phyloP scores from a whole-genome alignment of 2,329 filamentous ascomycete species.

The Diaporthe australafricana region DNA sequence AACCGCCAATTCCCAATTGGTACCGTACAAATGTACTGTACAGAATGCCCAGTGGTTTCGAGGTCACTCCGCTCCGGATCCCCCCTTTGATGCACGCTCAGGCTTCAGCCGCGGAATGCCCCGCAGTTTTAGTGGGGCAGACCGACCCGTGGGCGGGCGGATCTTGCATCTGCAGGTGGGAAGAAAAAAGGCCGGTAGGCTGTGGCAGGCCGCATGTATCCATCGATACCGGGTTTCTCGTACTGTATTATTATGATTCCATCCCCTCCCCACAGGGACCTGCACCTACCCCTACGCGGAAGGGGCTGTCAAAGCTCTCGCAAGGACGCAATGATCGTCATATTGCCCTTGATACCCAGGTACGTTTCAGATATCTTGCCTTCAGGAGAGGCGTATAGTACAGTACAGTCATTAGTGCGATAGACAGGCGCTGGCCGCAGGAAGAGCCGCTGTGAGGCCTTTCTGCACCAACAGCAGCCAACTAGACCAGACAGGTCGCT shows the following conservation, averaged over 20 bases:
- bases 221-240: neutral
- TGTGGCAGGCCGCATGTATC: constrained; percentile 19
- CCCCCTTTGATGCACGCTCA: constrained; percentile 33
- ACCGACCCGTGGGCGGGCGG: constrained; percentile 18
- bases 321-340: constrained; percentile 26
- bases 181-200: constrained; percentile 32
- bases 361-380: constrained; percentile 21
- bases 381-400: neutral
- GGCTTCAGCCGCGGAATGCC: constrained; percentile 32
- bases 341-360: neutral
- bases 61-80: constrained; percentile 19
- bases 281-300: neutral
- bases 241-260: constrained; percentile 15
- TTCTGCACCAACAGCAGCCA: constrained; percentile 8
- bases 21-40: constrained; percentile 4
- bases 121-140: constrained; percentile 33
- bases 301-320: constrained; percentile 21
- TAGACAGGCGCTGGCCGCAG: neutral
- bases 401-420: neutral
- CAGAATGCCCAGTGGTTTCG: constrained; percentile 10
- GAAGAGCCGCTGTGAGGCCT: constrained; percentile 7
- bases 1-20: neutral
- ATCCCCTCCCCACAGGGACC: neutral
- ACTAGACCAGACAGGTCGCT: neutral
- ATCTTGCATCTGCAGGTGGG: constrained; percentile 35